Evolutionary conservation across 202 grass and related monocot species (phyloP).

Genomic region (Panicum virgatum): DNA sequence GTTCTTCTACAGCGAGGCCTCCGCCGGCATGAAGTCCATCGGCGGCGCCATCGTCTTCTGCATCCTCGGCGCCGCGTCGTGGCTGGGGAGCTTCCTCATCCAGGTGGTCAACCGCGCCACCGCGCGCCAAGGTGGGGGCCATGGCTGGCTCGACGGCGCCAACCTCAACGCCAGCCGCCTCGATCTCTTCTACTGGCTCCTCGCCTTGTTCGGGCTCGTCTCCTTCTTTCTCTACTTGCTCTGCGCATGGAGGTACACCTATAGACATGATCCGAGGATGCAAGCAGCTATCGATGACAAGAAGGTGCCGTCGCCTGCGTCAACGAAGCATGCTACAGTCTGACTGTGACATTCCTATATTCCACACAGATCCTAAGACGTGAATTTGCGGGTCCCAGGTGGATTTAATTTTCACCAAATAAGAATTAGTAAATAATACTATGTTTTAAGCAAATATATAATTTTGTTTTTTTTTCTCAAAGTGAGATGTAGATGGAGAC

Average conservation of each 20-base stretch:
- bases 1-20: constrained; percentile 57
- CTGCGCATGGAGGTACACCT: constrained; percentile 56
- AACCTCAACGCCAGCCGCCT: constrained; percentile 61
- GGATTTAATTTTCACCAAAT: background rate
- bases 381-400: background rate
- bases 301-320: background rate
- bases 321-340: background rate
- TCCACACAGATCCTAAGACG: too few relatives aligned
- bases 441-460: too few relatives aligned
- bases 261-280: constrained; percentile 40
- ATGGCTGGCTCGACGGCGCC: constrained; percentile 63
- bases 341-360: background rate
- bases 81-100: constrained; percentile 51
- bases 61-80: constrained; percentile 53
- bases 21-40: constrained; percentile 62
- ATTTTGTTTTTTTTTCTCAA: too few relatives aligned
- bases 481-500: too few relatives aligned
- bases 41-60: constrained; percentile 65
- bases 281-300: background rate
- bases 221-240: constrained; percentile 53
- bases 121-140: background rate
- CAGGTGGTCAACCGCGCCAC: constrained; percentile 56
- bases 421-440: too few relatives aligned
- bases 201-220: constrained; percentile 39
- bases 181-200: constrained; percentile 70